Conservation (phyloP, 2,329 filamentous ascomycete genomes). For the Beauveria sp. region DNA sequence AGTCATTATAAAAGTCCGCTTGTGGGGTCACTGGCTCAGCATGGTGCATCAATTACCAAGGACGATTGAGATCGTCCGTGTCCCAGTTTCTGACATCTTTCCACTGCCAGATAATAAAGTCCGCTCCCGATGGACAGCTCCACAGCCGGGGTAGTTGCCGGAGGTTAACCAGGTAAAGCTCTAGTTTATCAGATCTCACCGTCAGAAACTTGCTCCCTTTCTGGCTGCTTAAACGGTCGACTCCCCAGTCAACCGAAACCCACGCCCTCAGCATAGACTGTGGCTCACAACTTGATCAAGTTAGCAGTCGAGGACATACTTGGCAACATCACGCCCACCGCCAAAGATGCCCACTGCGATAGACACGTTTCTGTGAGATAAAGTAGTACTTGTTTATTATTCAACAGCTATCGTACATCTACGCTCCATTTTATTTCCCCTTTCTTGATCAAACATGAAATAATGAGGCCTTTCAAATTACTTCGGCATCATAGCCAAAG, state of each 20-base stretch:
- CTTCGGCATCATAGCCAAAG: not conserved
- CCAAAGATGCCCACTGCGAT: not conserved
- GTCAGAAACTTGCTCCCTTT: not conserved
- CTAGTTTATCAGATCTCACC: not conserved
- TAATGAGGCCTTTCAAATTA: not conserved
- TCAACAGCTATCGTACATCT: conserved; percentile 3
- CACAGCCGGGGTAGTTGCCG: not conserved
- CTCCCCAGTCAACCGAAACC: not conserved
- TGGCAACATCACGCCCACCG: no score
- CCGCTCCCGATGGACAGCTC: not conserved
- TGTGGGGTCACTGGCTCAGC: not conserved
- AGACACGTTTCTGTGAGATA: not conserved
- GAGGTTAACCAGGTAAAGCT: no score
- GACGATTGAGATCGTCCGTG: not conserved
- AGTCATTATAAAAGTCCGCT: not conserved
- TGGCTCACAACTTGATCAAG: not conserved
- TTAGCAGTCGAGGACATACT: no score
- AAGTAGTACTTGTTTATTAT: not conserved
- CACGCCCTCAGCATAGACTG: not conserved
- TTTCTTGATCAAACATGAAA: not conserved
- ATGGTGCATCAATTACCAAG: not conserved
- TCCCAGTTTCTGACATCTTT: not conserved
- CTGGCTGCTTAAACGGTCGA: not conserved
- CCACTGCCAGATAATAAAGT: not conserved
- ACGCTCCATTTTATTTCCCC: not conserved